These are phyloP conservation scores for Naganishia antarctica DNA, from an alignment of 768 basidiomycete genomes.

Conservation along the genomic window DNA sequence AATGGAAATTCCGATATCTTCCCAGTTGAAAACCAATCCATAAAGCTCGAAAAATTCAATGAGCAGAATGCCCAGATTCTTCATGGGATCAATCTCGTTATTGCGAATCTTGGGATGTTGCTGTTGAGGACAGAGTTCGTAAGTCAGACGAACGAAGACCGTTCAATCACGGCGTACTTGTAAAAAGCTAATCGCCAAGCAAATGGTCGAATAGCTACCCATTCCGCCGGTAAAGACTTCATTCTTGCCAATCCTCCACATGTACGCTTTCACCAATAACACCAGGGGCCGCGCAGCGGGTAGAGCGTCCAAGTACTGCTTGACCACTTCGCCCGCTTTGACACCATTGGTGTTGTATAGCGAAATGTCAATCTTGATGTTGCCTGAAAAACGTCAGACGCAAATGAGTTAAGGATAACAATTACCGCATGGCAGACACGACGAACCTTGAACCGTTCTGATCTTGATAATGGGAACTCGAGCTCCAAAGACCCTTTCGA, in stretches of 20 bases:
- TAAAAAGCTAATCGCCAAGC: slow-evolving; percentile 84
- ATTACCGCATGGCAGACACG: not conserved
- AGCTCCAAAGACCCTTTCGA: slow-evolving; percentile 77
- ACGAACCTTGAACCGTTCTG: slow-evolving; percentile 62
- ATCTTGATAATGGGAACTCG: slow-evolving; percentile 98
- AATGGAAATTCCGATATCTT: slow-evolving; percentile 80
- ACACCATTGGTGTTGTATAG: slow-evolving; percentile 86
- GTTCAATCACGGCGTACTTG: slow-evolving; percentile 57
- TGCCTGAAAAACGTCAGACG: not conserved
- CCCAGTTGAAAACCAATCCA: slow-evolving; percentile 84
- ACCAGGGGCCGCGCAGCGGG: slow-evolving; percentile 78
- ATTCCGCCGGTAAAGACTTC: slow-evolving; percentile 96
- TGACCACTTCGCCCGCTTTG: slow-evolving; percentile 70
- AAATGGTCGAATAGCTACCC: slow-evolving; percentile 90
- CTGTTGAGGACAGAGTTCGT: slow-evolving; percentile 42
- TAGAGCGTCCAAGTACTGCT: slow-evolving; percentile 68
- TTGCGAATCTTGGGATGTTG: slow-evolving; percentile 91
- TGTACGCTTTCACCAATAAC: slow-evolving; percentile 82
- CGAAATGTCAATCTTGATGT: slow-evolving; percentile 74
- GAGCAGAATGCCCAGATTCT: slow-evolving; percentile 86
- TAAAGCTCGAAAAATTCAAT: slow-evolving; percentile 98
- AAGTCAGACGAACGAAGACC: not conserved
- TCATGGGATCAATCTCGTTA: slow-evolving; percentile 77
- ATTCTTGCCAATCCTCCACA: slow-evolving; percentile 86
- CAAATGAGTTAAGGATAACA: not conserved